Percentiles rank a stretch among this genome's conserved stretches.
Evolutionary conservation across 805 yeast genomes (phyloP).

Genomic region (Metschnikowia hibisci): DNA sequence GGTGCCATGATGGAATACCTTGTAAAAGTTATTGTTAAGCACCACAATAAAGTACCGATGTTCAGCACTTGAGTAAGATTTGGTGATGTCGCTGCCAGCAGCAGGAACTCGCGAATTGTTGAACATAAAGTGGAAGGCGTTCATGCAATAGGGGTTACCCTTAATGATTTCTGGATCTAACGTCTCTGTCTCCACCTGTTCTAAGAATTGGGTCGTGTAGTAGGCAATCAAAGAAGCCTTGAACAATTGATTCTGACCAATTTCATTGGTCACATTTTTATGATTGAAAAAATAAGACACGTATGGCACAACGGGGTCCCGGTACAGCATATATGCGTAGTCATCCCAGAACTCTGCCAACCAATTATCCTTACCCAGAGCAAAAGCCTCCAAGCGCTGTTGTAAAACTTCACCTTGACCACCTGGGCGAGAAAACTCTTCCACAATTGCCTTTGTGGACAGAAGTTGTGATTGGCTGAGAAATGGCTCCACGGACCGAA

Average conservation of each 20-base stretch:
- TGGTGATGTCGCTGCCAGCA: constrained; percentile 58
- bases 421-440: constrained; percentile 58
- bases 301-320: constrained; percentile 93
- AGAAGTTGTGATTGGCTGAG: constrained; percentile 49
- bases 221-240: constrained; percentile 75
- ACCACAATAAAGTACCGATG: constrained; percentile 71
- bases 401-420: constrained; percentile 71
- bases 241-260: constrained; percentile 60
- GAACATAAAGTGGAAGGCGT: constrained; percentile 86
- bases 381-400: constrained; percentile 53
- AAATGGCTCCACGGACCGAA: constrained; percentile 70
- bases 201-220: constrained; percentile 65
- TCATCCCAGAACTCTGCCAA: constrained; percentile 90
- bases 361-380: constrained; percentile 77
- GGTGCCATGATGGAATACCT: constrained; percentile 56
- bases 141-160: constrained; percentile 90
- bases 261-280: constrained; percentile 55
- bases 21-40: constrained; percentile 76
- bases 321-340: constrained; percentile 82
- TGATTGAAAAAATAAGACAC: constrained; percentile 89
- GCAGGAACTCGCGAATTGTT: constrained; percentile 83
- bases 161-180: constrained; percentile 78
- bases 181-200: constrained; percentile 61
- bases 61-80: constrained; percentile 42
- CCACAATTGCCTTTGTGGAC: constrained; percentile 51